Conservation (phyloP, 106 monocot species). For the Allium fistulosum region DNA sequence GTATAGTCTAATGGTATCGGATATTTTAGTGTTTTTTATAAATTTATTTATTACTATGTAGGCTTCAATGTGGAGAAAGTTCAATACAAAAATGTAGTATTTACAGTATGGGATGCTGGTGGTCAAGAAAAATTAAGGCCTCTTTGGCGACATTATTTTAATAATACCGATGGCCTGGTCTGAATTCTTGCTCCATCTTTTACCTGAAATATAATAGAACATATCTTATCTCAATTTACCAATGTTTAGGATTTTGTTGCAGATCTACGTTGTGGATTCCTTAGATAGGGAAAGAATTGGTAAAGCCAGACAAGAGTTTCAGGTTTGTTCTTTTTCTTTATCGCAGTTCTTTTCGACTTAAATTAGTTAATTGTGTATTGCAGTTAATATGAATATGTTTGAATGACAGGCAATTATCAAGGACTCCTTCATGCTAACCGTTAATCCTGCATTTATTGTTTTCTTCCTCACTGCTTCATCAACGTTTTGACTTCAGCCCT, state of each 20-base stretch:
- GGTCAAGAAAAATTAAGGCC: slow-evolving; percentile 97
- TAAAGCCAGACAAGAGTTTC: slow-evolving; percentile 90
- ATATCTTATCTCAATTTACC: neutral
- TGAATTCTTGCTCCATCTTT: neutral
- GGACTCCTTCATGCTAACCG: slow-evolving; percentile 77
- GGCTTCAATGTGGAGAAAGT: slow-evolving; percentile 82
- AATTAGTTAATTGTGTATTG: neutral
- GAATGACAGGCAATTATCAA: slow-evolving; percentile 70
- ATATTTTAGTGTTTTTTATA: too few species aligned
- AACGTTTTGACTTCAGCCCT: too few species aligned
- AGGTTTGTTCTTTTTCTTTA: slow-evolving; percentile 33
- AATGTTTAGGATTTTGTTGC: slow-evolving; percentile 3
- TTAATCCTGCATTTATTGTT: too few species aligned
- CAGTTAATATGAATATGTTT: slow-evolving; percentile 3
- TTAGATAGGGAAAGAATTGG: slow-evolving; percentile 92
- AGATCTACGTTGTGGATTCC: slow-evolving; percentile 99
- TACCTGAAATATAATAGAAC: neutral
- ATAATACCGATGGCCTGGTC: slow-evolving; percentile 95
- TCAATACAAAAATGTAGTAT: slow-evolving; percentile 81
- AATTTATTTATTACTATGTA: slow-evolving; percentile 7
- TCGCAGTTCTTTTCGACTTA: neutral
- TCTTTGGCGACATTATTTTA: slow-evolving; percentile 97
- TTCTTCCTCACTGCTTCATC: too few species aligned
- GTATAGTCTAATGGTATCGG: too few species aligned
- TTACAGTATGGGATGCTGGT: slow-evolving; percentile 96